Base-by-base conservation (phyloP, 1,139 yeast species). In the Arxiozyma slooffiae region DNA sequence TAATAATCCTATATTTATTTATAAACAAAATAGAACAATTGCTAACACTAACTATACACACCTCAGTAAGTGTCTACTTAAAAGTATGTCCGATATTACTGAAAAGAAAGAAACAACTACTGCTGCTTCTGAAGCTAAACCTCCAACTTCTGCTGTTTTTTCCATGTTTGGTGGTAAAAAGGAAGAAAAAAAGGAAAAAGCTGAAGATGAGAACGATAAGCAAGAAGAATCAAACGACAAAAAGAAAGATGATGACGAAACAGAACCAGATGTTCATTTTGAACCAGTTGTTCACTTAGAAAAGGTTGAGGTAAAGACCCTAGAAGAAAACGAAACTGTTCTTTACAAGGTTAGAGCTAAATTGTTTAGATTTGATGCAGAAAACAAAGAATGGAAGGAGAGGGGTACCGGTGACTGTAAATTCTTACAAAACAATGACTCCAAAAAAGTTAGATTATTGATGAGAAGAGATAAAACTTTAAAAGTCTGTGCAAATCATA, bases 401-500 rank as follows among this genome's bases (percentile, higher is more conserved):
- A 86, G 98, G 76, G 98, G 98, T 61, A 89, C 97, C 44, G 99
- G 98, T 63, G 98, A 92, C 67, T 97, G 90, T 63, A 88, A 90
- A 73, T 88, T 92, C 71, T 80, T 92, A 69, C 80, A 92, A 75
- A 96, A 90, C 75, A 88, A 87, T 72, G 74, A 74, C 55, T 74
- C 88, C 52, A 78, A 79, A 52, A 90, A 87, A 74, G 86, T 85
- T 57, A 84, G 98, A 74, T 73, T 92, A 59, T 78, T 92, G 68
- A 92, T 92, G 98, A 87, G 98, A 80, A 88, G 98, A 75, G 98
- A 92, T 75, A 92, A 92, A 77, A 92, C 97, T 52, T 80, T 90
- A 68, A 92, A 92, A 79, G 85, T 94, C 65, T 92, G 98, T 73
- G 98, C 98, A 63, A 92, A 92, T 76, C 98, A 92, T 73, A 81